Percentiles rank a stretch among this genome's conserved stretches.
Conservation (phyloP, 768 basidiomycete species). For the Stropharia rugosoannulata region DNA sequence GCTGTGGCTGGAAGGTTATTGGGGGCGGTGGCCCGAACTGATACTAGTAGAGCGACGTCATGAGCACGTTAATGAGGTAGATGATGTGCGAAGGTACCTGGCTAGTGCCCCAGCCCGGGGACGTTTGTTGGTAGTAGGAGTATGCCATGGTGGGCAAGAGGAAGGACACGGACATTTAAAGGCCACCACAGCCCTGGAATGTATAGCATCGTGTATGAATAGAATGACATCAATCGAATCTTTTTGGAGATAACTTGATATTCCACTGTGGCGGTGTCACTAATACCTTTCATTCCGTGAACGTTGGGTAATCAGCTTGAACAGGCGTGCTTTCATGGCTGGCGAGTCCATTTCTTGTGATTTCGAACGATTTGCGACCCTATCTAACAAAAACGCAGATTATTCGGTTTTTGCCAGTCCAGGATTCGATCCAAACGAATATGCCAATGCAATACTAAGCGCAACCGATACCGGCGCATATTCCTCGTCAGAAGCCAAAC, state of each 20-base stretch:
- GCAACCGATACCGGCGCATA: constrained; percentile 69
- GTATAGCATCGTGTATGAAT: neutral
- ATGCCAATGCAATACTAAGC: constrained; percentile 81
- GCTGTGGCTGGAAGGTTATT: constrained; percentile 45
- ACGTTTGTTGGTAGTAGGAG: constrained; percentile 40
- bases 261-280: neutral
- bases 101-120: constrained; percentile 50
- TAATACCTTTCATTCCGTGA: neutral
- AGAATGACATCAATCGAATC: constrained; percentile 4
- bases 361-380: neutral
- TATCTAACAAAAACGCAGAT: constrained; percentile 37
- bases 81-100: constrained; percentile 25
- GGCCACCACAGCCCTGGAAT: neutral
- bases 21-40: constrained; percentile 42
- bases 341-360: neutral
- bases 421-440: constrained; percentile 85
- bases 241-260: neutral
- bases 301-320: neutral
- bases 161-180: constrained; percentile 7
- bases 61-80: constrained; percentile 9
- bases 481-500: constrained; percentile 39
- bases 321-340: neutral
- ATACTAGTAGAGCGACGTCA: constrained; percentile 23
- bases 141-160: constrained; percentile 37
- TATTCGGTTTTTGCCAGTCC: constrained; percentile 72